Evolutionary conservation across 2,329 filamentous ascomycete genomes (phyloP).

Genomic region (Chaetothyriales sp.): DNA sequence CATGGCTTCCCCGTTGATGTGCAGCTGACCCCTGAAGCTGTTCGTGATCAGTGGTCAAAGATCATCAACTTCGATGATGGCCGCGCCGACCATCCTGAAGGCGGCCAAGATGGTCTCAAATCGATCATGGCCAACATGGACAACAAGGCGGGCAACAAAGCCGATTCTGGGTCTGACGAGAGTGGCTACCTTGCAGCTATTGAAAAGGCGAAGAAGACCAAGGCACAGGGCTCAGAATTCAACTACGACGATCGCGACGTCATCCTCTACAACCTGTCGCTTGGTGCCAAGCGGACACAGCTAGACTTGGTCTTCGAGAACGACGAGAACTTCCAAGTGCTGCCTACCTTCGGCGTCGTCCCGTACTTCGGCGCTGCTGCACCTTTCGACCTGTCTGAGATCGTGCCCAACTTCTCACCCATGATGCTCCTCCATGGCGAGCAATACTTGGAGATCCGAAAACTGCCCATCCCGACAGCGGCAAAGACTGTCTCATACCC

Average conservation of each 20-base stretch:
- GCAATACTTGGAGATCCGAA: slow-evolving; percentile 90
- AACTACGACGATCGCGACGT: slow-evolving; percentile 73
- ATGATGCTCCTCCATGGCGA: slow-evolving; percentile 99
- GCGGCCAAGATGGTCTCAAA: slow-evolving; percentile 60
- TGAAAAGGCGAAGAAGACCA: slow-evolving; percentile 56
- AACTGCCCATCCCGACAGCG: slow-evolving; percentile 66
- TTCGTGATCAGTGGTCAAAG: slow-evolving; percentile 59
- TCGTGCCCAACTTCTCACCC: slow-evolving; percentile 90
- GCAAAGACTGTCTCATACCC: slow-evolving; percentile 17
- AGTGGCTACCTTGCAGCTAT: slow-evolving; percentile 54
- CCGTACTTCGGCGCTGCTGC: slow-evolving; percentile 77
- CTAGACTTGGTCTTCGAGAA: slow-evolving; percentile 83
- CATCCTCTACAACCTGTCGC: slow-evolving; percentile 88
- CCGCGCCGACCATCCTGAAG: slow-evolving; percentile 73
- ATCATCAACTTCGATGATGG: slow-evolving; percentile 81
- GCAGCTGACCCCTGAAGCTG: slow-evolving; percentile 68
- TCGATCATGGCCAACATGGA: slow-evolving; percentile 75
- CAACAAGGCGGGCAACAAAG: slow-evolving; percentile 51
- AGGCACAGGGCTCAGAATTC: slow-evolving; percentile 63
- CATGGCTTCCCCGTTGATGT: slow-evolving; percentile 84
- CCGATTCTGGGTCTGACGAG: slow-evolving; percentile 37
- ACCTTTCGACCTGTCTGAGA: slow-evolving; percentile 65
- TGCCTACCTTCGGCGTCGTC: slow-evolving; percentile 80
- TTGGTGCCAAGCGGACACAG: slow-evolving; percentile 83
- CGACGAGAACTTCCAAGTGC: slow-evolving; percentile 77